Conservation (phyloP, 495 filamentous ascomycete genomes). For the Tuber borchii region DNA sequence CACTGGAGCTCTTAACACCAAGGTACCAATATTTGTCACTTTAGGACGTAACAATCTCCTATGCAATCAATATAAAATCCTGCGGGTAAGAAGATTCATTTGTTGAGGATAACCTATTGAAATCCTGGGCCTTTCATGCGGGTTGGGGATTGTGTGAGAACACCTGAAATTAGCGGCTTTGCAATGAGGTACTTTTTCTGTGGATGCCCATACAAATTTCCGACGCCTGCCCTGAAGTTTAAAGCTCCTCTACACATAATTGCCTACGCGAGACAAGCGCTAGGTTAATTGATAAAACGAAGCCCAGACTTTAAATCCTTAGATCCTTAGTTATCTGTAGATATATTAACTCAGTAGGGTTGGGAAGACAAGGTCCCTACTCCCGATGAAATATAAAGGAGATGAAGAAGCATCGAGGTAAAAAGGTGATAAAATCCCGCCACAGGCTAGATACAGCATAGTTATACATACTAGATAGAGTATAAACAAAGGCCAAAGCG, state of each 20-base stretch:
- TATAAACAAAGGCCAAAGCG: neutral
- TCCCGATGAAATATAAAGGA: neutral
- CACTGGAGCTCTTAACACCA: neutral
- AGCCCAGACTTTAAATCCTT: neutral
- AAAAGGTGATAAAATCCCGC: neutral
- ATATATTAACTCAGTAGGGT: neutral
- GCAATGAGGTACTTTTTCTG: neutral
- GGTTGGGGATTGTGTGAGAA: neutral
- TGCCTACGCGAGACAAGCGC: neutral
- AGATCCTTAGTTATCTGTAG: neutral
- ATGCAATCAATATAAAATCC: neutral
- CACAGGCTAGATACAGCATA: neutral
- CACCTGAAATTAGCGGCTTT: neutral
- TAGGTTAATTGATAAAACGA: neutral
- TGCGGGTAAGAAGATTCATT: neutral
- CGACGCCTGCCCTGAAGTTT: neutral
- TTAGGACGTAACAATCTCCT: neutral
- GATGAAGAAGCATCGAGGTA: neutral
- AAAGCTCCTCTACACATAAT: neutral
- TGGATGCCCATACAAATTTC: neutral
- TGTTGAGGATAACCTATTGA: neutral
- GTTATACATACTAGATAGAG: neutral
- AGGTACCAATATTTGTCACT: neutral
- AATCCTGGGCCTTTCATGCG: neutral
- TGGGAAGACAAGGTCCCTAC: neutral